A percentile compares a stretch with the other conserved stretches of the same genome.
phyloP scores from a whole-genome alignment of 768 basidiomycete species.

The Dioszegia crocea region DNA sequence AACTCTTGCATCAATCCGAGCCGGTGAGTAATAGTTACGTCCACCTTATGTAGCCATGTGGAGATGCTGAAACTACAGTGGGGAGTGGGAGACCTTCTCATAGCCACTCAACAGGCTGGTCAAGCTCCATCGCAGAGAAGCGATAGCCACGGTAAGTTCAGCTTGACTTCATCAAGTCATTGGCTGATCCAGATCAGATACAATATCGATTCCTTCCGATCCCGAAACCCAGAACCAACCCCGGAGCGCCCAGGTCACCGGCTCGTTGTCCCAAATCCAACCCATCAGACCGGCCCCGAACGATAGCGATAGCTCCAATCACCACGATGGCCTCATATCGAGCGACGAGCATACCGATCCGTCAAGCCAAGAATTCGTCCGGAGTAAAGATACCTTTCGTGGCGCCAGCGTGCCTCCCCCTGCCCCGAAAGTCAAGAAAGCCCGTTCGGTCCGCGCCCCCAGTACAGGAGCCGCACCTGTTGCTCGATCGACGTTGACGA shows the following conservation, averaged over 20 bases:
- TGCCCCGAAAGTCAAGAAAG: not conserved
- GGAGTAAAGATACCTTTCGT: not conserved
- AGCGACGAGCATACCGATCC: slow-evolving; percentile 7
- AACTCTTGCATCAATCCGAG: not conserved
- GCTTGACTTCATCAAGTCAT: not conserved
- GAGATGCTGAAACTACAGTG: not conserved
- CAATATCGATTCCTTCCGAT: not conserved
- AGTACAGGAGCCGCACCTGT: not conserved
- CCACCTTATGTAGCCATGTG: too few relatives aligned
- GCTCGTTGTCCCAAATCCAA: not conserved
- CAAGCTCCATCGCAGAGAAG: not conserved
- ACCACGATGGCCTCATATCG: not conserved
- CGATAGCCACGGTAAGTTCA: not conserved
- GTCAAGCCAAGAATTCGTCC: slow-evolving; percentile 4
- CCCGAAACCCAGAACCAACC: not conserved
- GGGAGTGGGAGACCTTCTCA: not conserved
- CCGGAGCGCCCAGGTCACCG: not conserved
- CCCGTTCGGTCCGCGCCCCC: not conserved
- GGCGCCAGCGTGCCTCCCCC: not conserved
- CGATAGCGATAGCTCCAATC: not conserved
- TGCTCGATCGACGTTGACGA: not conserved
- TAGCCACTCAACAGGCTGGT: not conserved
- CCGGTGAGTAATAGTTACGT: not conserved
- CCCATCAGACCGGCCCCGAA: not conserved
- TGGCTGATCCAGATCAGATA: not conserved